Conservation (phyloP, 106 monocot species). For the Dactylorhiza incarnata region DNA sequence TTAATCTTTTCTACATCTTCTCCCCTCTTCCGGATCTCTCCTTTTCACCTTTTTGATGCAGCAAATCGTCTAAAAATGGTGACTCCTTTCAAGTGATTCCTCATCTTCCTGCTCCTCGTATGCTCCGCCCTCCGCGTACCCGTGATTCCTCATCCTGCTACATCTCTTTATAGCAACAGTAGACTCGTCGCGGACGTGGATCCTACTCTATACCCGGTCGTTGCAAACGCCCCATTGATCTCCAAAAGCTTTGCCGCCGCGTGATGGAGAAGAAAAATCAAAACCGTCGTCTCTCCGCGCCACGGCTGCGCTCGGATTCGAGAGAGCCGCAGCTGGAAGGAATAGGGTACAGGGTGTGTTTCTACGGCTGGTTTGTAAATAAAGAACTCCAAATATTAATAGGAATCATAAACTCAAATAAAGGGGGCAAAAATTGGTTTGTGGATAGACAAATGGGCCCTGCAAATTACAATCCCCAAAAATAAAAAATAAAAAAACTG, state of each 20-base stretch:
- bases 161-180: conserved; percentile 21
- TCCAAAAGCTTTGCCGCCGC: conserved; percentile 44
- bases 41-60: background rate
- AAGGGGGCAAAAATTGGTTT: too few relatives aligned
- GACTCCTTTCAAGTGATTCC: background rate
- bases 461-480: too few relatives aligned
- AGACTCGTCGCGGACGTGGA: background rate
- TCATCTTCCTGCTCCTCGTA: background rate
- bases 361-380: too few relatives aligned
- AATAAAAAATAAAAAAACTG: too few relatives aligned
- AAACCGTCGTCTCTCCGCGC: background rate
- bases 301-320: too few relatives aligned
- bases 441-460: too few relatives aligned
- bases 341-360: too few relatives aligned
- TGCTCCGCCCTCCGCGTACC: background rate
- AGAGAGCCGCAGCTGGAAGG: too few relatives aligned
- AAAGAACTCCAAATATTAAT: too few relatives aligned
- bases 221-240: conserved; percentile 11
- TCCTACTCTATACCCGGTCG: background rate
- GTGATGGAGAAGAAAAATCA: conserved; percentile 31
- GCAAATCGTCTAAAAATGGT: background rate
- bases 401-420: too few relatives aligned
- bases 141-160: conserved; percentile 28
- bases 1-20: background rate
- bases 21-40: background rate